These are phyloP conservation scores for Harringtonia lauricola DNA, from an alignment of 2,329 filamentous ascomycete genomes.

Conservation along the genomic window DNA sequence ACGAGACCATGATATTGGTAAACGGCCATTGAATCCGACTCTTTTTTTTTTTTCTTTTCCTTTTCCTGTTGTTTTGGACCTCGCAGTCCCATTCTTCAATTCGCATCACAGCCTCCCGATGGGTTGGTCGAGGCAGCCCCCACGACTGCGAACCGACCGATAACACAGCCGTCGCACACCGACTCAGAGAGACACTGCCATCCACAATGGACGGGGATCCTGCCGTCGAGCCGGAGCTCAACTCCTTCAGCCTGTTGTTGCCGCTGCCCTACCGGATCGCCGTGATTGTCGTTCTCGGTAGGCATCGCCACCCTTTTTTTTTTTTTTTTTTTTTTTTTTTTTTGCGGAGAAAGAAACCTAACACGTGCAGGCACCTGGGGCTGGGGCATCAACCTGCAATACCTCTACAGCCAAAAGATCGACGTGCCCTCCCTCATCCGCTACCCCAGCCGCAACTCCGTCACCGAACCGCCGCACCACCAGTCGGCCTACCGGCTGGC, in stretches of 20 bases:
- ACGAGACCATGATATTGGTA: too few relatives aligned
- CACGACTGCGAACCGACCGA: constrained; percentile 4
- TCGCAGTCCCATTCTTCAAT: neutral
- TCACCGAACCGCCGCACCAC: constrained; percentile 64
- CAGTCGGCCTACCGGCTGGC: constrained; percentile 80
- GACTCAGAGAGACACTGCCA: too few relatives aligned
- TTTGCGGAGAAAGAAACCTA: too few relatives aligned
- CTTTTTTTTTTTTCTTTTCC: neutral
- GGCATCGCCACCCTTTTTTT: too few relatives aligned
- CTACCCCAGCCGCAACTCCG: constrained; percentile 65
- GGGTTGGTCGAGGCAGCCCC: constrained; percentile 4
- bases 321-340: too few relatives aligned
- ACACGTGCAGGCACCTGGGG: constrained; percentile 48
- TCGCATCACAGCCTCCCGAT: neutral
- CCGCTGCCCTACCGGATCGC: constrained; percentile 85
- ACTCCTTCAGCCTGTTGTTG: constrained; percentile 77
- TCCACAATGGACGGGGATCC: constrained; percentile 61
- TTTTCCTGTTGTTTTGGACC: neutral
- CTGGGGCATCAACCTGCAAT: constrained; percentile 88
- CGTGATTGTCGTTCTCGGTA: constrained; percentile 76
- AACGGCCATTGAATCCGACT: too few relatives aligned
- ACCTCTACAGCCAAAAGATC: constrained; percentile 68
- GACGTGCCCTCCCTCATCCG: constrained; percentile 79
- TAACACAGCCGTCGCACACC: too few relatives aligned
- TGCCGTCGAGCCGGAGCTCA: constrained; percentile 58